phyloP scores from a whole-genome alignment of 352 stramenopile species.

The Phytophthora citrophthora region DNA sequence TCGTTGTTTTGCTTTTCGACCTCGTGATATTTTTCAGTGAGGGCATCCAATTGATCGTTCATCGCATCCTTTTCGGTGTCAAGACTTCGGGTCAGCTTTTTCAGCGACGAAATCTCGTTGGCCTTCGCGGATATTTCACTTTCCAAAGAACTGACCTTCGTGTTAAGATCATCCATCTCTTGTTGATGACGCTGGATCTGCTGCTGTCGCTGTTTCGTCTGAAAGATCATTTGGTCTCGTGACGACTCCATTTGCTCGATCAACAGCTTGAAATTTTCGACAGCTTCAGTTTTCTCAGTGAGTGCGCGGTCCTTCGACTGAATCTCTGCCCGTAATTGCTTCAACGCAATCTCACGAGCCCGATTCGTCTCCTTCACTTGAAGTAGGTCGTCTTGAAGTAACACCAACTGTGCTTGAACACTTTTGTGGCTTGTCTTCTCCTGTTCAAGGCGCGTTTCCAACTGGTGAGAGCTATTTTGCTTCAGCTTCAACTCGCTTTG shows the following conservation, averaged over 20 bases:
- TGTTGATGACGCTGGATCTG: constrained; percentile 62
- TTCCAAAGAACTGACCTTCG: constrained; percentile 52
- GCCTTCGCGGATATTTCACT: constrained; percentile 49
- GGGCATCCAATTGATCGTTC: constrained; percentile 68
- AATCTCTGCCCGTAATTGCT: constrained; percentile 64
- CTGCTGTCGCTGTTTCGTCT: constrained; percentile 78
- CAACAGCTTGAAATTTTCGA: constrained; percentile 76
- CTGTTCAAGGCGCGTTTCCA: constrained; percentile 72
- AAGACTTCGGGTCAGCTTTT: constrained; percentile 70
- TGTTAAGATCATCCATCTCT: constrained; percentile 60
- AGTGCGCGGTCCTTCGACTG: constrained; percentile 60
- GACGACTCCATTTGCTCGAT: constrained; percentile 86
- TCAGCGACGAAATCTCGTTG: constrained; percentile 63
- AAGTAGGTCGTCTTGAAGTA: constrained; percentile 65
- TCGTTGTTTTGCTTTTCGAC: constrained; percentile 56
- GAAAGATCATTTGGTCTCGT: constrained; percentile 80
- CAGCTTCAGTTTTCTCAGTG: constrained; percentile 68
- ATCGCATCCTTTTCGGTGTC: constrained; percentile 79
- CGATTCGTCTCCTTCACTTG: constrained; percentile 61
- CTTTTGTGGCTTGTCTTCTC: constrained; percentile 65
- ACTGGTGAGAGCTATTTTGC: constrained; percentile 54
- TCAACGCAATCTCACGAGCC: constrained; percentile 59
- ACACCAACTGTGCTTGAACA: constrained; percentile 58
- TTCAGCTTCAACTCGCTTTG: constrained; percentile 69
- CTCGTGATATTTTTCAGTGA: constrained; percentile 79